Evolutionary conservation across 805 yeast genomes (phyloP).

Genomic region (Osmozyma mogii): DNA sequence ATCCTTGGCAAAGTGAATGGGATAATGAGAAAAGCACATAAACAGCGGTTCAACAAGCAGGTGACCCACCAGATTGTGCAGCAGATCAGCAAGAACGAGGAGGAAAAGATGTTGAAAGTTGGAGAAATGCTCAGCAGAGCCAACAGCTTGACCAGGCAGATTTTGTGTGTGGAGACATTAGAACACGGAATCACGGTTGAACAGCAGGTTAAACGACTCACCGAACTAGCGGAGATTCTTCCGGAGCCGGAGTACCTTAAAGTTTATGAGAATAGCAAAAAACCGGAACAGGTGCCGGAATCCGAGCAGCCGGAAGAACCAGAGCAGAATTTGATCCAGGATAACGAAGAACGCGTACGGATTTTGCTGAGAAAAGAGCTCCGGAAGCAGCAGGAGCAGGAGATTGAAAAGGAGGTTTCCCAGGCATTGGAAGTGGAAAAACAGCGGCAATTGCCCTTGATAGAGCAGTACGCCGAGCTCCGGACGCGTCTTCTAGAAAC

Average conservation of each 20-base stretch:
- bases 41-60: slow-evolving; percentile 20
- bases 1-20: slow-evolving; percentile 18
- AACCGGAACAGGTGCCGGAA: slow-evolving; percentile 5
- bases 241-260: slow-evolving; percentile 27
- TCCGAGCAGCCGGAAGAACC: slow-evolving; percentile 3
- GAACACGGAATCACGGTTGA: slow-evolving; percentile 12
- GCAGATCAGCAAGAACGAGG: slow-evolving; percentile 28
- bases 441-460: neutral
- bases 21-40: slow-evolving; percentile 20
- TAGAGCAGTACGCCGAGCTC: slow-evolving; percentile 15
- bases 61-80: slow-evolving; percentile 29
- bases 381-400: slow-evolving; percentile 4
- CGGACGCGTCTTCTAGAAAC: slow-evolving; percentile 12
- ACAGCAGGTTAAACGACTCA: too few species aligned
- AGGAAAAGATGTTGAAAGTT: slow-evolving; percentile 19
- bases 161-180: slow-evolving; percentile 12
- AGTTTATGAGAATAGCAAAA: slow-evolving; percentile 1
- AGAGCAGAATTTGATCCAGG: slow-evolving; percentile 9
- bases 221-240: slow-evolving; percentile 19
- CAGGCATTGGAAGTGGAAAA: slow-evolving; percentile 1
- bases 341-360: slow-evolving; percentile 11
- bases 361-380: slow-evolving; percentile 4
- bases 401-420: slow-evolving; percentile 5
- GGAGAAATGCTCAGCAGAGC: slow-evolving; percentile 19
- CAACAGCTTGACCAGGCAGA: slow-evolving; percentile 17